These are phyloP conservation scores for Rutstroemia sp. DNA, from an alignment of 2,329 filamentous ascomycete genomes.

Conservation along the genomic window DNA sequence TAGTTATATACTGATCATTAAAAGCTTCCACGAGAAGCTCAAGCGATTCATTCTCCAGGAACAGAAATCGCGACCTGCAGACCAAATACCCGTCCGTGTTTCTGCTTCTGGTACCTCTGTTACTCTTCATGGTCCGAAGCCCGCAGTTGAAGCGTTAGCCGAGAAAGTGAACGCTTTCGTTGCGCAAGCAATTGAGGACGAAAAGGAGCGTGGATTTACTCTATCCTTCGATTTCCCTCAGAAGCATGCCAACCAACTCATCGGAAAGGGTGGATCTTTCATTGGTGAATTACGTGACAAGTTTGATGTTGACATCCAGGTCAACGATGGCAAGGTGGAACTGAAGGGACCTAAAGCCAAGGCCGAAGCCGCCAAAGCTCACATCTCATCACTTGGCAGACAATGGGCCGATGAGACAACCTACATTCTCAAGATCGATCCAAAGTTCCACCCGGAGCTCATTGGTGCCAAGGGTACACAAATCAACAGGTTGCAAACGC, in stretches of 20 bases:
- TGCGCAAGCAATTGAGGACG: constrained; percentile 81
- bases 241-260: constrained; percentile 83
- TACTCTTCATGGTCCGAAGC: constrained; percentile 69
- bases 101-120: constrained; percentile 53
- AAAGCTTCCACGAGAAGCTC: constrained; percentile 55
- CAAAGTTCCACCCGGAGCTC: constrained; percentile 88
- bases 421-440: constrained; percentile 80
- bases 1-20: constrained; percentile 22
- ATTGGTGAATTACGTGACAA: constrained; percentile 59
- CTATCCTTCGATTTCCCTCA: constrained; percentile 88
- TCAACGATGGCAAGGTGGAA: constrained; percentile 89
- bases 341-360: constrained; percentile 94
- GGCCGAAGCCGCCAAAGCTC: constrained; percentile 74
- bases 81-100: constrained; percentile 54
- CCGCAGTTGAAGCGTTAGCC: constrained; percentile 63
- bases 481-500: constrained; percentile 85
- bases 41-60: constrained; percentile 58
- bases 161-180: constrained; percentile 72
- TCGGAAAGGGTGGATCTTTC: constrained; percentile 60
- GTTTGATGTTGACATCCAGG: constrained; percentile 71
- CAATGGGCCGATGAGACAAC: constrained; percentile 88
- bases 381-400: constrained; percentile 72
- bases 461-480: constrained; percentile 83
- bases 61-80: constrained; percentile 47
- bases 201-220: constrained; percentile 86